A percentile compares a stretch with the other conserved stretches of the same genome.
Evolutionary conservation across 345 rosid species (phyloP).

Genomic region (Alliaria petiolata): DNA sequence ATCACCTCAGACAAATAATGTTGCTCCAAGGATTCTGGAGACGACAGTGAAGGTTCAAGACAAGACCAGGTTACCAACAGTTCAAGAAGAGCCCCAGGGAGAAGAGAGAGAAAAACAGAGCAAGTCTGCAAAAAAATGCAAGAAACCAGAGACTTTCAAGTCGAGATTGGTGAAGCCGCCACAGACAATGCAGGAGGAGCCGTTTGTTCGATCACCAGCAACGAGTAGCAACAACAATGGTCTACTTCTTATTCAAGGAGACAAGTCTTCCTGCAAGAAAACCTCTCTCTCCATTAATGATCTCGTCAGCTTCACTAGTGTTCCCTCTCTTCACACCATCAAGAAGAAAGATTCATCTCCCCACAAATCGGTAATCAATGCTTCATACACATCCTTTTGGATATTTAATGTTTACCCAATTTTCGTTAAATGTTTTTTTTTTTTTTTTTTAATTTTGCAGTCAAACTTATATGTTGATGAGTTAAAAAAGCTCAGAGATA

Average conservation of each 20-base stretch:
- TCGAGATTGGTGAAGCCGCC: slow-evolving; percentile 42
- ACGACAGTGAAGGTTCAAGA: slow-evolving; percentile 17
- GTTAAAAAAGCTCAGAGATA: slow-evolving; percentile 31
- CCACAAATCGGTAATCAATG: slow-evolving; percentile 34
- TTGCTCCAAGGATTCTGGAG: slow-evolving; percentile 8
- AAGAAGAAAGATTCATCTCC: slow-evolving; percentile 59
- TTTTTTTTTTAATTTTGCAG: neutral
- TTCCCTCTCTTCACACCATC: slow-evolving; percentile 57
- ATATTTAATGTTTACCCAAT: neutral
- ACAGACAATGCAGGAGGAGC: slow-evolving; percentile 62
- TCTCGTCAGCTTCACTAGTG: slow-evolving; percentile 38
- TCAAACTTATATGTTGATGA: slow-evolving; percentile 9
- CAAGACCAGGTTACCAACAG: slow-evolving; percentile 21
- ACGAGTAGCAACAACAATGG: neutral
- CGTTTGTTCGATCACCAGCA: slow-evolving; percentile 46
- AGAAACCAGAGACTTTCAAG: slow-evolving; percentile 32
- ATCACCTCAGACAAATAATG: slow-evolving; percentile 7
- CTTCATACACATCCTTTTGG: neutral
- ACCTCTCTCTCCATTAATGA: slow-evolving; percentile 44
- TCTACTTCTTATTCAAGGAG: slow-evolving; percentile 30
- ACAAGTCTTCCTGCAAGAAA: slow-evolving; percentile 54
- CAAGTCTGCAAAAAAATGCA: slow-evolving; percentile 34
- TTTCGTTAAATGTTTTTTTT: neutral
- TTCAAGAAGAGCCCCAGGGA: slow-evolving; percentile 18
- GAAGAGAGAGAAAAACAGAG: slow-evolving; percentile 21